Conservation (phyloP, 345 rosid genomes). For the Hypericum perforatum region DNA sequence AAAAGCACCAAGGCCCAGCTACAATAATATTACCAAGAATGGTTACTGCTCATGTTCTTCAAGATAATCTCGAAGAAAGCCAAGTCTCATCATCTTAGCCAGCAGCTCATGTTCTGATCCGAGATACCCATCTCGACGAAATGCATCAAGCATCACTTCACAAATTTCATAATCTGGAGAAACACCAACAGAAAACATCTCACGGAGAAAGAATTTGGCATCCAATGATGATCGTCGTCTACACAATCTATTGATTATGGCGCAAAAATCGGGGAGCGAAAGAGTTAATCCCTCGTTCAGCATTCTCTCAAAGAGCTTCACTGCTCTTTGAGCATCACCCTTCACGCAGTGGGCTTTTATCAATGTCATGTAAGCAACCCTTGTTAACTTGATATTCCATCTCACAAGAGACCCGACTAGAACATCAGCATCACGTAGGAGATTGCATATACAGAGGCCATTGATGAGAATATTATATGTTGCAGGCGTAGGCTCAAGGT, state of each 20-base stretch:
- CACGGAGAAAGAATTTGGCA: conserved; percentile 38
- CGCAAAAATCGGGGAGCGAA: conserved; percentile 54
- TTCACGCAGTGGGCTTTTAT: conserved; percentile 70
- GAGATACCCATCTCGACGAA: conserved; percentile 22
- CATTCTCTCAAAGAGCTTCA: conserved; percentile 36
- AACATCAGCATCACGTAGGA: conserved; percentile 37
- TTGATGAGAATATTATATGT: conserved; percentile 54
- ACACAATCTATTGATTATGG: conserved; percentile 65
- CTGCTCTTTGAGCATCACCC: conserved; percentile 42
- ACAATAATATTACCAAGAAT: background rate
- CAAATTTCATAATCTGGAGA: conserved; percentile 55
- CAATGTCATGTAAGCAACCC: conserved; percentile 51
- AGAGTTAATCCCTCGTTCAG: conserved; percentile 47
- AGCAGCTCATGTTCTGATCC: conserved; percentile 28
- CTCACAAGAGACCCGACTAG: conserved; percentile 39
- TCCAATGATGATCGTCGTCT: conserved; percentile 30
- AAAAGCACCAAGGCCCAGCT: background rate
- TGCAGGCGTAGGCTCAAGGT: conserved; percentile 42
- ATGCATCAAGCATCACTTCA: conserved; percentile 35
- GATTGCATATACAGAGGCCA: conserved; percentile 42
- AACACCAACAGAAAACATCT: conserved; percentile 48
- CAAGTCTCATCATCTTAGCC: conserved; percentile 40
- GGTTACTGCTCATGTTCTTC: conserved; percentile 5
- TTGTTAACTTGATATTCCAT: conserved; percentile 23
- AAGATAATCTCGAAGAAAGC: conserved; percentile 26